Evolutionary conservation across 495 filamentous ascomycete genomes (phyloP).

Genomic region (Daldinia bambusicola): DNA sequence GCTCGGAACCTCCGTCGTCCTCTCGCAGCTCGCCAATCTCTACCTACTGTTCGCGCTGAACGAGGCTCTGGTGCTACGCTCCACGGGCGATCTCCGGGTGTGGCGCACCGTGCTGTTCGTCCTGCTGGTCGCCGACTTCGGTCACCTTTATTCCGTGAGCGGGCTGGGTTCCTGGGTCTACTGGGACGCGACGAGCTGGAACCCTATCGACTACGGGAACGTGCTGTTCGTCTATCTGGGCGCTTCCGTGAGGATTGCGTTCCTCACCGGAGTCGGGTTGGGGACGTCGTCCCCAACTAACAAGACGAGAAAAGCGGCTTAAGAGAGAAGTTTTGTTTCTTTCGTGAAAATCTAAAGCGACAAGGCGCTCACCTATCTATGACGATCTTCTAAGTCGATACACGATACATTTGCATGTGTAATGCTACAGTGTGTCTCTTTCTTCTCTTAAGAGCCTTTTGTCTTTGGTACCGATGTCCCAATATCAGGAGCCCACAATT

Average conservation of each 20-base stretch:
- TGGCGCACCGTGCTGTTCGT: slow-evolving; percentile 71
- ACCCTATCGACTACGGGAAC: slow-evolving; percentile 73
- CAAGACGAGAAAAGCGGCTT: slow-evolving; percentile 30
- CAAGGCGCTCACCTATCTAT: neutral
- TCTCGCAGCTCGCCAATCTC: slow-evolving; percentile 71
- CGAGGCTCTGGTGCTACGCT: slow-evolving; percentile 73
- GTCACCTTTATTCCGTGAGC: slow-evolving; percentile 69
- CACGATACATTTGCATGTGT: too few relatives aligned
- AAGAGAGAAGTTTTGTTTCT: neutral
- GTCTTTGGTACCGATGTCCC: neutral
- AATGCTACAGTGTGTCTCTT: too few relatives aligned
- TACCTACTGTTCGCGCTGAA: slow-evolving; percentile 75
- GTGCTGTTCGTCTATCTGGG: slow-evolving; percentile 70
- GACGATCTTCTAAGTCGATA: neutral
- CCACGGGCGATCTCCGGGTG: slow-evolving; percentile 68
- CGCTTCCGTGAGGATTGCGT: slow-evolving; percentile 63
- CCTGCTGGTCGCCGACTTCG: slow-evolving; percentile 72
- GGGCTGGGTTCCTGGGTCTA: slow-evolving; percentile 64
- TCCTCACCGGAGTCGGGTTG: slow-evolving; percentile 64
- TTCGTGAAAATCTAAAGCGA: neutral
- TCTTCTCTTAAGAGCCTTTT: neutral
- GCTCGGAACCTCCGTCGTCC: slow-evolving; percentile 62
- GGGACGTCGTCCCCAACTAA: slow-evolving; percentile 25
- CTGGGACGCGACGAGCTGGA: slow-evolving; percentile 68
- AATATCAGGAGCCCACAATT: slow-evolving; percentile 7